Evolutionary conservation across 257 asterid species (phyloP).

Genomic region (Solanum gracilifrons): DNA sequence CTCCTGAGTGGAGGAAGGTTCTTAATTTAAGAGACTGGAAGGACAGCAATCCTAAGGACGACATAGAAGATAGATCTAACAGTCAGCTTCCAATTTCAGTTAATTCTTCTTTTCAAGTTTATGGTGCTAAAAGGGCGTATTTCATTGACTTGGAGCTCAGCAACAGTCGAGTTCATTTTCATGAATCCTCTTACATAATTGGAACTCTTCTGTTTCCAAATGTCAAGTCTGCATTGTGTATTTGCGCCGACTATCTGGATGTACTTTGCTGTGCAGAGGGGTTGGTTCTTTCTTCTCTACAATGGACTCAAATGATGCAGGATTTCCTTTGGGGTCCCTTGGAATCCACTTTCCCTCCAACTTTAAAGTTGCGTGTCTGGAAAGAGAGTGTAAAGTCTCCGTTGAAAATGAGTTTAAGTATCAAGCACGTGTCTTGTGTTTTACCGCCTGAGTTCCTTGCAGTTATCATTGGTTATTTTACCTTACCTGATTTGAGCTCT

Average conservation of each 20-base stretch:
- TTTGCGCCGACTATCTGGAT: conserved; percentile 39
- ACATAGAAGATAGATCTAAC: conserved; percentile 14
- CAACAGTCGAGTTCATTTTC: conserved; percentile 55
- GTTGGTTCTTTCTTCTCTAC: conserved; percentile 52
- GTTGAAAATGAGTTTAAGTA: conserved; percentile 36
- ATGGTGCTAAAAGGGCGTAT: conserved; percentile 12
- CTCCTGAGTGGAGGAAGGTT: conserved; percentile 33
- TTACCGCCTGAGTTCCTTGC: conserved; percentile 73
- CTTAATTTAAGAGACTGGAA: conserved; percentile 21
- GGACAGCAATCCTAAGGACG: conserved; percentile 10
- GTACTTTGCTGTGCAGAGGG: conserved; percentile 62
- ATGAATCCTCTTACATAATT: conserved; percentile 64
- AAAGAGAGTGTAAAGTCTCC: conserved; percentile 28
- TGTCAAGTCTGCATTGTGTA: conserved; percentile 35
- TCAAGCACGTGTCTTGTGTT: conserved; percentile 71
- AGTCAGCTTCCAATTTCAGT: conserved; percentile 1
- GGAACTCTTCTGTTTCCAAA: conserved; percentile 50
- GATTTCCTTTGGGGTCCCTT: conserved; percentile 78
- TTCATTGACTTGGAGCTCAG: conserved; percentile 37
- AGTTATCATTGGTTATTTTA: conserved; percentile 66
- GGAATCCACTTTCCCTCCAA: conserved; percentile 43
- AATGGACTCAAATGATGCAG: conserved; percentile 39
- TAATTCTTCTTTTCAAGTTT: conserved; percentile 13
- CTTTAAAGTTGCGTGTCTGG: conserved; percentile 49
- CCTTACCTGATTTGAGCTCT: conserved; percentile 55